Percentiles rank a stretch among this genome's conserved stretches.
Conservation (phyloP, 192 early-diverging fungal genomes). For the Fimicolochytrium jonesii region DNA sequence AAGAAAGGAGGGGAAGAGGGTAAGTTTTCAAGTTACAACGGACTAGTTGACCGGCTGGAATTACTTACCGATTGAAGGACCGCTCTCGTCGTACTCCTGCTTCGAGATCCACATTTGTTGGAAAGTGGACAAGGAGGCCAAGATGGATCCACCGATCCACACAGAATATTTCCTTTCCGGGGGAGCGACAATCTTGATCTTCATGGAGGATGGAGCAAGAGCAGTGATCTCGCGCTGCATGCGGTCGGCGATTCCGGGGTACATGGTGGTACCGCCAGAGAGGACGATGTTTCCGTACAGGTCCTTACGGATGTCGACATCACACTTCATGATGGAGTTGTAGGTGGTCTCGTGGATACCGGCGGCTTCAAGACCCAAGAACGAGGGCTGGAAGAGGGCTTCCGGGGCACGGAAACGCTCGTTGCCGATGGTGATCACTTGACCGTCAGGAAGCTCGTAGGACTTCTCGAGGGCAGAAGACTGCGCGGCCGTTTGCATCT, state of each 20-base stretch:
- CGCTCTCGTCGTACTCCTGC: constrained; percentile 58
- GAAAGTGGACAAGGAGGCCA: constrained; percentile 59
- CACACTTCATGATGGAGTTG: constrained; percentile 97
- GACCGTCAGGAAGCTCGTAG: constrained; percentile 92
- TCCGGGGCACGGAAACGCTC: constrained; percentile 59
- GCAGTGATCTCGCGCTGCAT: constrained; percentile 56
- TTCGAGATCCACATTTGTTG: constrained; percentile 67
- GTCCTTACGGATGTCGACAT: constrained; percentile 94
- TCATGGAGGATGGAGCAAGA: constrained; percentile 51
- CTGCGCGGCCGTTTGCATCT: constrained; percentile 89
- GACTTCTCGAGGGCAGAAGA: constrained; percentile 93
- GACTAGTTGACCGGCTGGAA: too few relatives aligned
- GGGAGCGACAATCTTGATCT: constrained; percentile 56
- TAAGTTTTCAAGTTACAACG: too few relatives aligned
- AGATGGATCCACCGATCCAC: constrained; percentile 64
- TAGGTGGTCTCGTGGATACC: constrained; percentile 98
- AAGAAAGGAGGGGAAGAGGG: too few relatives aligned
- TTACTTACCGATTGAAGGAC: constrained; percentile 56
- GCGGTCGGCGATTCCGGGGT: constrained; percentile 90
- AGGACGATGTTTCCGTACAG: constrained; percentile 96
- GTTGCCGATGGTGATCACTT: constrained; percentile 56
- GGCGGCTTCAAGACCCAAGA: constrained; percentile 75
- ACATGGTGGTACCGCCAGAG: constrained; percentile 98
- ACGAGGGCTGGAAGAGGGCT: constrained; percentile 57
- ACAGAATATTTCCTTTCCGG: constrained; percentile 63